phyloP scores from a whole-genome alignment of 2,329 filamentous ascomycete genomes.

The Pseudocercospora vitis region DNA sequence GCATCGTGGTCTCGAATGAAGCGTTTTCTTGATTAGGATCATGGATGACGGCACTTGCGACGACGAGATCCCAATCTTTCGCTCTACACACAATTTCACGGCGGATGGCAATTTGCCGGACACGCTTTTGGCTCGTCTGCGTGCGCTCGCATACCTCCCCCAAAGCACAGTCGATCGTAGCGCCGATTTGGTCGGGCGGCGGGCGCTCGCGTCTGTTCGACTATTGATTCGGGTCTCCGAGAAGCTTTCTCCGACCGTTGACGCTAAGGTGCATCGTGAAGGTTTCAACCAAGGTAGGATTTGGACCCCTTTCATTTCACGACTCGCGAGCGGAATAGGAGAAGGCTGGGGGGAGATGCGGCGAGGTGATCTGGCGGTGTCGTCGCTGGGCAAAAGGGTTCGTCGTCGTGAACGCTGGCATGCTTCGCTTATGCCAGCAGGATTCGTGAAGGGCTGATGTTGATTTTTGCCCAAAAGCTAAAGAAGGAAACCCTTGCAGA shows the following conservation, averaged over 20 bases:
- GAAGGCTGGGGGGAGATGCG: background rate
- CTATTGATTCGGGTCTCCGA: conserved; percentile 4
- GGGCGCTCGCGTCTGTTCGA: background rate
- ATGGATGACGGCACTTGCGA: background rate
- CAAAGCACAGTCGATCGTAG: background rate
- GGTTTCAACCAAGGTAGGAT: background rate
- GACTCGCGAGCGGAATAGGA: background rate
- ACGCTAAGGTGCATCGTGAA: background rate
- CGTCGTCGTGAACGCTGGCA: too few species aligned
- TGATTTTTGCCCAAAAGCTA: background rate
- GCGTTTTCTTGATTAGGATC: background rate
- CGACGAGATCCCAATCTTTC: too few species aligned
- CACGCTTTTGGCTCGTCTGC: background rate
- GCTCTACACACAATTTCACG: too few species aligned
- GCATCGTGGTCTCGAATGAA: background rate
- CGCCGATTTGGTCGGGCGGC: background rate
- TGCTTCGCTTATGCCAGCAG: too few species aligned
- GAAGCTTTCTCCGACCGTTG: background rate
- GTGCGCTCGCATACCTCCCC: background rate
- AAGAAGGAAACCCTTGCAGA: background rate
- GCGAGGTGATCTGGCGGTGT: background rate
- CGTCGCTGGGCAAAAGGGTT: too few species aligned
- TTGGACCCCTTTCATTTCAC: background rate
- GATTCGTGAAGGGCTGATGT: background rate
- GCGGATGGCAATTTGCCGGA: background rate